Conservation (phyloP, 768 basidiomycete genomes). For the Boletellus sp. region DNA sequence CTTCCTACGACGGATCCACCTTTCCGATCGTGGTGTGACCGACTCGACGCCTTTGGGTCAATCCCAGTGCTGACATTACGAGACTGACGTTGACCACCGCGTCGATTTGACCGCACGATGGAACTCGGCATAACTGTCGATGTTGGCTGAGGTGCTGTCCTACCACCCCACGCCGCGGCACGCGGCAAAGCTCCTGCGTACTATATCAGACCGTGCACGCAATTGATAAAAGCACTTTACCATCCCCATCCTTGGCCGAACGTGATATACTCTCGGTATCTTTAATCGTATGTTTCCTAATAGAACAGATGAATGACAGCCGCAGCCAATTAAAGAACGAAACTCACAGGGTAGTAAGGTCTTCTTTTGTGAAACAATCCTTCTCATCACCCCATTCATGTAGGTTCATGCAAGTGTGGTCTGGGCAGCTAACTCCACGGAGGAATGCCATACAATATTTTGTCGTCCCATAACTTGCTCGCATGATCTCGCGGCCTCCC, state of each 20-base stretch:
- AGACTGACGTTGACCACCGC: conserved; percentile 46
- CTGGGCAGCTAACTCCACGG: conserved; percentile 77
- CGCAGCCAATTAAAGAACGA: conserved; percentile 6
- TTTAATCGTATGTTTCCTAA: conserved; percentile 90
- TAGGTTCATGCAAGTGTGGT: conserved; percentile 87
- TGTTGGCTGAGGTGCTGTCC: conserved; percentile 26
- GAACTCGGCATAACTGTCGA: conserved; percentile 14
- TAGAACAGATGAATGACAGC: neutral
- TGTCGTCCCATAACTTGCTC: conserved; percentile 93
- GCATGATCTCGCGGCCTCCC: conserved; percentile 83
- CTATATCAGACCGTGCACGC: conserved; percentile 5
- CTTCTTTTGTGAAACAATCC: conserved; percentile 96
- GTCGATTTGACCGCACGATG: conserved; percentile 38
- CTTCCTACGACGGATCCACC: conserved; percentile 28
- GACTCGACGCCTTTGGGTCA: conserved; percentile 36
- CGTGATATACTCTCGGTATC: conserved; percentile 72
- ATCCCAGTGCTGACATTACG: conserved; percentile 35
- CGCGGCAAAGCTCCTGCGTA: conserved; percentile 55
- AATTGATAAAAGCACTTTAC: conserved; percentile 24
- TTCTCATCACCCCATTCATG: conserved; percentile 99
- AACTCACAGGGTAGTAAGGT: conserved; percentile 83
- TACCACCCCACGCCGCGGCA: conserved; percentile 60
- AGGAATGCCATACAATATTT: conserved; percentile 98
- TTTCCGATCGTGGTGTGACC: conserved; percentile 45
- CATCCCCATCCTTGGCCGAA: conserved; percentile 57